Base-by-base conservation (phyloP, 805 yeast species). In the Wickerhamomyces bovis region DNA sequence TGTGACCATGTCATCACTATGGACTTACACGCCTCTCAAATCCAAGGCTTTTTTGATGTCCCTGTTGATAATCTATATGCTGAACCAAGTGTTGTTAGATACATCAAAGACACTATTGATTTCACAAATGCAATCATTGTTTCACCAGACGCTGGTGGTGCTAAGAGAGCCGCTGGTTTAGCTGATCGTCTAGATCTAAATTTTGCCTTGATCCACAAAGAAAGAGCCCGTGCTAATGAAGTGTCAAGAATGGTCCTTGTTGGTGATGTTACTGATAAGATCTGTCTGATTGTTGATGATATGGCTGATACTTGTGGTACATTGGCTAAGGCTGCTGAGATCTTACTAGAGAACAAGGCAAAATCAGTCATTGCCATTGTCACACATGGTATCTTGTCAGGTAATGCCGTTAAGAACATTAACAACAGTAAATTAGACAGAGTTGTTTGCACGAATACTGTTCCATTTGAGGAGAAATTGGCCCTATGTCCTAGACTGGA, bases 231-330 rank as follows among this genome's bases (percentile, higher is more conserved):
- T 52, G 94, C 94, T 25, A 86, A 86, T 61, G 94, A 85, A 62
- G 90, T 86, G 35, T 80, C 87, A 38, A 74, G 85, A 62, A 86
- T 86, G 95, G 90, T 85, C 20, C 71, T 86, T 44, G 95, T 86
- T 43, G 95, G 95, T 60, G 94, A 86, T 68, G 95, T 86, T 33
- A 69, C 81, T 3, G 83, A 78, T 50, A 85, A 85, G 65, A 73
- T 80, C 43, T 86, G 94, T 69, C 71, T 86, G 46, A 78, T 86
- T 56, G 87, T 86, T 40, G 95, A 86, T 67, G 95, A 86, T 65
- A 86, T 86, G 89, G 94, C 94, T 41, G 95, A 86, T 63, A 86
- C 95, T 19, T 86, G 95, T 69, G 95, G 94, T 52, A 86, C 95
- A 18, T 69, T 86, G 53, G 86, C 83, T 45, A 86, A 85, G 66